Percentiles rank a stretch among this genome's conserved stretches.
These are phyloP conservation scores for Bacterosira constricta DNA, from an alignment of 108 stramenopile species.

Conservation along the genomic window DNA sequence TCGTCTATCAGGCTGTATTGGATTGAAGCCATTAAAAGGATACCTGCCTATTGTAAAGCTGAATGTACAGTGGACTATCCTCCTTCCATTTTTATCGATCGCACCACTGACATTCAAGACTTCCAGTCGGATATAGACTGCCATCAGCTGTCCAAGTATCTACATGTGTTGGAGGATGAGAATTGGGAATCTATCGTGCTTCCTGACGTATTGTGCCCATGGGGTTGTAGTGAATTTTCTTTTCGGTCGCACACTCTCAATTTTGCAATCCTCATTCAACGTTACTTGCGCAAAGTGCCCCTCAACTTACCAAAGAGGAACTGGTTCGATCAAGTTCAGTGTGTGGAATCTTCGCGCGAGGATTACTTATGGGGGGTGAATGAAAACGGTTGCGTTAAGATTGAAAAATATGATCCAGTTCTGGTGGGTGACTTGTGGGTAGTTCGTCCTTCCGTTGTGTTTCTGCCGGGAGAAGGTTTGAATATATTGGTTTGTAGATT, in stretches of 20 bases:
- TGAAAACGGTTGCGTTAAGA: too few species aligned
- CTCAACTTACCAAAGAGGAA: not conserved
- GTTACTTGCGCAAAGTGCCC: not conserved
- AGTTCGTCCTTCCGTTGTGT: not conserved
- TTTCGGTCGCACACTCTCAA: not conserved
- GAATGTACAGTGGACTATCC: too few species aligned
- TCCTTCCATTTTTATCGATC: too few species aligned
- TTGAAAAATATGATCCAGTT: not conserved
- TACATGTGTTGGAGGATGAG: not conserved
- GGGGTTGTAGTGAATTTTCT: constrained; percentile 24
- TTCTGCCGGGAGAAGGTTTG: not conserved
- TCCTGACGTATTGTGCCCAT: constrained; percentile 23
- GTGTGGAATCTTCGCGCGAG: not conserved
- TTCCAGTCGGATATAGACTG: too few species aligned
- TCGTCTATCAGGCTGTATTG: too few species aligned
- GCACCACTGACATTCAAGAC: too few species aligned
- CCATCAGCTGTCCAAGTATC: too few species aligned
- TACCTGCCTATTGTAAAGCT: too few species aligned
- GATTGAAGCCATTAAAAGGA: too few species aligned
- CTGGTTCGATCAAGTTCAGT: not conserved
- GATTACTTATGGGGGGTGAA: constrained; percentile 13
- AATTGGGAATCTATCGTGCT: not conserved
- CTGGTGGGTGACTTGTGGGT: constrained; percentile 3
- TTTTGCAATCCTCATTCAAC: not conserved
- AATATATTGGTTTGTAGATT: constrained; percentile 1